Percentiles rank a stretch among this genome's conserved stretches.
These are phyloP conservation scores for Mrakia gelida DNA, from an alignment of 768 basidiomycete species.

Conservation along the genomic window DNA sequence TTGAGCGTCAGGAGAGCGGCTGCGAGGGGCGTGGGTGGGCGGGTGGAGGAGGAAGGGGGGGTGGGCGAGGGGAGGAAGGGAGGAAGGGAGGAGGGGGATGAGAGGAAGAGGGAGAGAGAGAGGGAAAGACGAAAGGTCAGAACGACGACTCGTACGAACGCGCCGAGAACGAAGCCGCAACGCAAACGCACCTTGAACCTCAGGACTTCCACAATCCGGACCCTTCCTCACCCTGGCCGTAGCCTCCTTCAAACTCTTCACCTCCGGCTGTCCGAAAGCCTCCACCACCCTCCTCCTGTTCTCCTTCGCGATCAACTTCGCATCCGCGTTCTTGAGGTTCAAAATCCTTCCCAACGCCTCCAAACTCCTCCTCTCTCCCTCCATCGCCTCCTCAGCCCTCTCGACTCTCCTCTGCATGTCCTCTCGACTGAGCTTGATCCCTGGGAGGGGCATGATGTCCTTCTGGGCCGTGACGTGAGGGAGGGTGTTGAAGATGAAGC, in stretches of 20 bases:
- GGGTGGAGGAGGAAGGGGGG: background rate
- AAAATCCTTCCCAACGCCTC: slow-evolving; percentile 27
- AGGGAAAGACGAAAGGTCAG: background rate
- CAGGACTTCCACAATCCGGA: slow-evolving; percentile 24
- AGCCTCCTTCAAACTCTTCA: background rate
- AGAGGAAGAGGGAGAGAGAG: too few relatives aligned
- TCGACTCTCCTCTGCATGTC: slow-evolving; percentile 4
- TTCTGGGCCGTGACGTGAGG: slow-evolving; percentile 15
- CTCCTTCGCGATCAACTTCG: slow-evolving; percentile 17
- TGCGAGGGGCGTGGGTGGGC: background rate
- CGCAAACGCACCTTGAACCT: slow-evolving; percentile 31
- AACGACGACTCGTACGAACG: background rate
- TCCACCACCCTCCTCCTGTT: slow-evolving; percentile 21
- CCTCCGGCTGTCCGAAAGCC: slow-evolving; percentile 21
- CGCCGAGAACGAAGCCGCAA: background rate
- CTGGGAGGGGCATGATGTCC: slow-evolving; percentile 3
- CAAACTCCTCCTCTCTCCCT: slow-evolving; percentile 15
- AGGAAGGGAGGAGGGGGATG: too few relatives aligned
- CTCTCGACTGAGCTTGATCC: slow-evolving; percentile 10
- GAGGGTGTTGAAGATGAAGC: slow-evolving; percentile 24
- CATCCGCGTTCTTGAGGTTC: slow-evolving; percentile 21
- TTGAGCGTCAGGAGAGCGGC: slow-evolving; percentile 22
- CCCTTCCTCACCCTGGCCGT: slow-evolving; percentile 2
- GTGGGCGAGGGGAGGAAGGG: background rate
- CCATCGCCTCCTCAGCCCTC: slow-evolving; percentile 11